Conservation (phyloP, 176 grass and related monocot species). For the Otatea glauca region DNA sequence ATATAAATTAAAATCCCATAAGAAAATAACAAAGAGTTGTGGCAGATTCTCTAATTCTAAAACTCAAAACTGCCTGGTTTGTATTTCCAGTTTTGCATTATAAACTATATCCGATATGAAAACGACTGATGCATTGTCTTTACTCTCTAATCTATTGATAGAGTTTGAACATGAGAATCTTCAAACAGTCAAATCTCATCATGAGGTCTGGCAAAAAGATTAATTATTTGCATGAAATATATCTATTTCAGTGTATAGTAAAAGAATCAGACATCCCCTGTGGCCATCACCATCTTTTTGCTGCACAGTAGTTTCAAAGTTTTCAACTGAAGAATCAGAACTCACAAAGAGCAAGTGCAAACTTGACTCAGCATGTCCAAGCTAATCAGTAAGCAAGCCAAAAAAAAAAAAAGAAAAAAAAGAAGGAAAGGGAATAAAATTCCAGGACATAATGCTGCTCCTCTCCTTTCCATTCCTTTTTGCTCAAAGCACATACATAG, state of each 20-base stretch:
- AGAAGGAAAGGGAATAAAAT: slow-evolving; percentile 29
- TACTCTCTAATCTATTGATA: not conserved
- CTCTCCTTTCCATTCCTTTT: slow-evolving; percentile 52
- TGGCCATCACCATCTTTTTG: not conserved
- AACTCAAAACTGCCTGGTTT: not conserved
- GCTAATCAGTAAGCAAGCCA: not conserved
- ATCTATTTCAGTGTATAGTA: not conserved
- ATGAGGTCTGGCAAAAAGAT: not conserved
- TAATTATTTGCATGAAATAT: not conserved
- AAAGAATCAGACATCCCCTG: not conserved
- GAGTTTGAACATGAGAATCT: not conserved
- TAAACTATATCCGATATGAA: not conserved
- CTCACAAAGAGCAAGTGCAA: slow-evolving; percentile 38
- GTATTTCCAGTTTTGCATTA: not conserved
- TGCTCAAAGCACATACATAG: slow-evolving; percentile 49
- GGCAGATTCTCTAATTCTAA: not conserved
- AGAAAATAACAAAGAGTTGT: not conserved
- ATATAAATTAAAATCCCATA: not conserved
- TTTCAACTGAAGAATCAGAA: slow-evolving; percentile 35
- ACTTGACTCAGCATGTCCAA: slow-evolving; percentile 46
- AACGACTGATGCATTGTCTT: not conserved
- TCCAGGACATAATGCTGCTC: slow-evolving; percentile 47
- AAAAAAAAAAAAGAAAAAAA: not conserved
- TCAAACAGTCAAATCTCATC: slow-evolving; percentile 22
- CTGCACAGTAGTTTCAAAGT: not conserved